Conservation (phyloP, 257 asterid genomes). For the Handroanthus guayacan region DNA sequence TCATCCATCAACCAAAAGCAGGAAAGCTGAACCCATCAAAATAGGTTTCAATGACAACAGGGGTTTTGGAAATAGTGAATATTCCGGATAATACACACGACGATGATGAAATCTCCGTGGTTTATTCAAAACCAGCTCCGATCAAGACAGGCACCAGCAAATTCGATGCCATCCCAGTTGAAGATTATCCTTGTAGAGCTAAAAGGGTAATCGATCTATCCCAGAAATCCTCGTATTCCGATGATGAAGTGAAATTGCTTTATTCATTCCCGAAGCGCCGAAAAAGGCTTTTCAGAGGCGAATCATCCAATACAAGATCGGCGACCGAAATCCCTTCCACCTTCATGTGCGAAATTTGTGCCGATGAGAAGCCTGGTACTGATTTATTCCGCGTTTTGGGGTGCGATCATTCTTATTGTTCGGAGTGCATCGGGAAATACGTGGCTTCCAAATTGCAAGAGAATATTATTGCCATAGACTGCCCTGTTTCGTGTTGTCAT, state of each 20-base stretch:
- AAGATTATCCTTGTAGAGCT: conserved; percentile 24
- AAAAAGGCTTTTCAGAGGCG: conserved; percentile 47
- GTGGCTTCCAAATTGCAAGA: conserved; percentile 63
- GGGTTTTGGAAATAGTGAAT: conserved; percentile 19
- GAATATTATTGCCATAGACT: conserved; percentile 40
- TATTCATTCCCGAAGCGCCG: conserved; percentile 3
- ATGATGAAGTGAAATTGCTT: conserved; percentile 36
- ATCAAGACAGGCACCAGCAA: conserved; percentile 38
- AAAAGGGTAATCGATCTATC: conserved; percentile 38
- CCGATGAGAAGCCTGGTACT: conserved; percentile 46
- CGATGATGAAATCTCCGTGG: conserved; percentile 40
- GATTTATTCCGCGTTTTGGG: conserved; percentile 47
- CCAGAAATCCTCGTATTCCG: conserved; percentile 5
- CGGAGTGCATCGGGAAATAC: conserved; percentile 53
- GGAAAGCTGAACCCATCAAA: not conserved
- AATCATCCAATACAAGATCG: conserved; percentile 47
- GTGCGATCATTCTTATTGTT: conserved; percentile 59
- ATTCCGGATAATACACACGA: not conserved
- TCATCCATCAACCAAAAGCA: not conserved
- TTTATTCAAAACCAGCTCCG: conserved; percentile 22
- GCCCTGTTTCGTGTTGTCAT: conserved; percentile 60
- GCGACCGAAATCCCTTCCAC: conserved; percentile 23
- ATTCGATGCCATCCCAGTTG: conserved; percentile 49
- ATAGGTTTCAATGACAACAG: conserved; percentile 35
- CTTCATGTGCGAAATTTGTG: conserved; percentile 64